A percentile compares a stretch with the other conserved stretches of the same genome.
Conservation (phyloP, 2,329 filamentous ascomycete species). For the Neofusicoccum kwambonambiense region DNA sequence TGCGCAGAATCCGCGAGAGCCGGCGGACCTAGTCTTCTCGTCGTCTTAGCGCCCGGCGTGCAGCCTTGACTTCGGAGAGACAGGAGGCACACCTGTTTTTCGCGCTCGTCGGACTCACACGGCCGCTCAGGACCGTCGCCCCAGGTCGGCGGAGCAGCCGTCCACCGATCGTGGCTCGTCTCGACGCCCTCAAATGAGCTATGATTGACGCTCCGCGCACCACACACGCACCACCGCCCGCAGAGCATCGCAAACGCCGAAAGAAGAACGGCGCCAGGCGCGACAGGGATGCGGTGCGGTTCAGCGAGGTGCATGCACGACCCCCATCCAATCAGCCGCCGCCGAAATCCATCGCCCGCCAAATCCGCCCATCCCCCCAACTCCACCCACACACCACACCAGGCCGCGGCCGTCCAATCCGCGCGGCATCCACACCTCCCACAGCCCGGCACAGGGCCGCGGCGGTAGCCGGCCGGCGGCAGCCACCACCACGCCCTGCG, state of each 20-base stretch:
- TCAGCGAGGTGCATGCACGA: not conserved
- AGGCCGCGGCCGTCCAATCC: not conserved
- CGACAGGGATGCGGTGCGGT: not conserved
- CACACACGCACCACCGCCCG: not conserved
- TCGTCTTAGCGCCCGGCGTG: slow-evolving; percentile 1
- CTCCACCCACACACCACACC: not conserved
- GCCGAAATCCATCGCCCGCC: not conserved
- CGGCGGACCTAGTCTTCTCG: not conserved
- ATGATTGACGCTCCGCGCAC: slow-evolving; percentile 1
- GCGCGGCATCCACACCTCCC: not conserved
- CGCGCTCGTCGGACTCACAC: not conserved
- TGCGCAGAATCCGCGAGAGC: not conserved
- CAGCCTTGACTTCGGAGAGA: slow-evolving; percentile 4
- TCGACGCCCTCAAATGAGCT: not conserved
- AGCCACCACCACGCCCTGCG: not conserved
- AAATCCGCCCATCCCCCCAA: not conserved
- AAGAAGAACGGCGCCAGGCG: not conserved
- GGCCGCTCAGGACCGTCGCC: not conserved
- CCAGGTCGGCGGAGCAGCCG: not conserved
- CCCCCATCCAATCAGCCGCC: not conserved
- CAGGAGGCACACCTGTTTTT: not conserved
- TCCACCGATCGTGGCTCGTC: not conserved
- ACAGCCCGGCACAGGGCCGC: not conserved
- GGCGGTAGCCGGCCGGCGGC: not conserved
- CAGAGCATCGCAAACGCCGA: not conserved